phyloP scores from a whole-genome alignment of 257 asterid species.

The Capsicum chinense region DNA sequence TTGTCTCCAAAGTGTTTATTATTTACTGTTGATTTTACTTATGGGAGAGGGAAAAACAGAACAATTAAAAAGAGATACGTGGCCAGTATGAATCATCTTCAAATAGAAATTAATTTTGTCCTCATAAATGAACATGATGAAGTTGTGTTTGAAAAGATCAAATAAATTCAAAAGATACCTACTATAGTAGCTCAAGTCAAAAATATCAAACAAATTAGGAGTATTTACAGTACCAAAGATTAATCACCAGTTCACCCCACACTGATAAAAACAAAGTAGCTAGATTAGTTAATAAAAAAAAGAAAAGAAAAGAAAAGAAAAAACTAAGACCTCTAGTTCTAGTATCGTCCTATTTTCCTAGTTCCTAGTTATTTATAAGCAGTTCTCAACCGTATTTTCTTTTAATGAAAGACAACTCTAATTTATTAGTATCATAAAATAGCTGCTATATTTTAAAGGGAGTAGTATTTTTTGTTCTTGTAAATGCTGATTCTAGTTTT shows the following conservation, averaged over 20 bases:
- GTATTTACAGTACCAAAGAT: neutral
- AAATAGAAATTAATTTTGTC: neutral
- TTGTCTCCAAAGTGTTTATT: neutral
- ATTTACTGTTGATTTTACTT: neutral
- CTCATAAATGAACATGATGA: neutral
- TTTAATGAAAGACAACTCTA: neutral
- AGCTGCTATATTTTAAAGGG: neutral
- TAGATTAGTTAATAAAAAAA: neutral
- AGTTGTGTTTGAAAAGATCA: neutral
- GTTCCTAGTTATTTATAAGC: neutral
- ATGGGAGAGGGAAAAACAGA: neutral
- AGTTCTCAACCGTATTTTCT: neutral
- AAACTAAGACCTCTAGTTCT: neutral
- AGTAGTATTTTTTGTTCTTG: neutral
- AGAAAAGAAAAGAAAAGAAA: too few species aligned
- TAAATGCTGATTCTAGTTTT: neutral
- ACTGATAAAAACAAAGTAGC: slow-evolving; percentile 1
- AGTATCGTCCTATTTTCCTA: slow-evolving; percentile 7
- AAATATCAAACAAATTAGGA: neutral
- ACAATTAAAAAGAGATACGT: neutral
- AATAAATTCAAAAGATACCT: neutral
- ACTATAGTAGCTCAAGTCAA: neutral
- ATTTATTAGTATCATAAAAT: neutral
- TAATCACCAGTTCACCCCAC: neutral
- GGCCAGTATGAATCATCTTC: neutral